Evolutionary conservation across 805 yeast species (phyloP).

Genomic region (Candida patagonica): DNA sequence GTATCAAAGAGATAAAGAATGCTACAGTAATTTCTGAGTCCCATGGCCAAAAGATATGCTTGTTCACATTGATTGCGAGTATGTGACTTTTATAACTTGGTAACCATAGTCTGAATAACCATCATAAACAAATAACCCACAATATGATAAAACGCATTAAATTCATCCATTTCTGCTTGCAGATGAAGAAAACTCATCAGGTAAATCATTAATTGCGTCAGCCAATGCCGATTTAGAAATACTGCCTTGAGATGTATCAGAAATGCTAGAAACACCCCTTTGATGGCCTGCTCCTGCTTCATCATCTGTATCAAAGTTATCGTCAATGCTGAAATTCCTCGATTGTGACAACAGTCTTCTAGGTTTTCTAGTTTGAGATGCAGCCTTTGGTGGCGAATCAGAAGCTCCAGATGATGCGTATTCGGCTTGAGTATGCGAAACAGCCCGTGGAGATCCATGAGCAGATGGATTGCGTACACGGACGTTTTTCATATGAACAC

Average conservation of each 20-base stretch:
- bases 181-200: slow-evolving; percentile 2
- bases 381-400: not conserved
- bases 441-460: not conserved
- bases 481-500: slow-evolving; percentile 24
- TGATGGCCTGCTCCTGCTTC: not conserved
- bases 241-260: slow-evolving; percentile 4
- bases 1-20: not conserved
- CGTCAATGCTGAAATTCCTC: not conserved
- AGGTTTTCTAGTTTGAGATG: not conserved
- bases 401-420: not conserved
- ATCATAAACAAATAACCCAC: too few species aligned
- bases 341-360: slow-evolving; percentile 2
- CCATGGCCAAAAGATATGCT: too few species aligned
- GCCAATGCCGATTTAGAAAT: slow-evolving; percentile 1
- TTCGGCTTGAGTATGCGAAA: not conserved
- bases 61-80: too few species aligned
- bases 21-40: not conserved
- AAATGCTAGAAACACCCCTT: not conserved
- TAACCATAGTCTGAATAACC: too few species aligned
- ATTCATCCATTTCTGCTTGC: slow-evolving; percentile 1
- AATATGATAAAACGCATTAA: too few species aligned
- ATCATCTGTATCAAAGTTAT: not conserved
- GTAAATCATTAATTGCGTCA: slow-evolving; percentile 2
- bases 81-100: too few species aligned
- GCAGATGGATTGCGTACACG: not conserved